Base-by-base conservation (phyloP, 306 rosid genomes). In the Geum urbanum region DNA sequence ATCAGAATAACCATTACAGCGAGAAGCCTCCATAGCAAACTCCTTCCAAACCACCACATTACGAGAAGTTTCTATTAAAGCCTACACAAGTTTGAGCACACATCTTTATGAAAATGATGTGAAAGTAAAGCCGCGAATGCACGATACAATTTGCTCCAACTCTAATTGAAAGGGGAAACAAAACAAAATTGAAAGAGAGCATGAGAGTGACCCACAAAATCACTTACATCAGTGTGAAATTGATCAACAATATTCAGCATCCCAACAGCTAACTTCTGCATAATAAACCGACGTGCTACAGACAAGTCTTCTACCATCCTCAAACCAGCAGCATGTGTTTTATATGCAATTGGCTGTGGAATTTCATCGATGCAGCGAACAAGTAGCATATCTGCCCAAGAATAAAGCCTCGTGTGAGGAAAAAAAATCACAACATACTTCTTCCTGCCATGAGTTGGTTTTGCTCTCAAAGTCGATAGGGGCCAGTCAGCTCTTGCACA, bases 401-500 rank as follows among this genome's bases (percentile, higher is more conserved):
- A 91, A 87, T 91, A 89, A 76, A 81, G 87, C 75, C 88, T 91
- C 66, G 95, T 87, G 83, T 87, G 95, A 0, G 99, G 99, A 76
- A 95, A 94, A 84, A 86, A 95, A 20, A 95, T 79, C 67, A 95
- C 97, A 79, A 84, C 84, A 82, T 91, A 95, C 71, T 95, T 84
- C 86, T 95, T 95, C 82, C 97, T 82, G 72, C 77, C 95, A 76
- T 95, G 99, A 19, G 96, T 91, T 8, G 99, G 99, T 71, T 95
- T 95, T 75, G 99, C 99, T 87, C 72, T 95, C 84, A 95, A 78
- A 79, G 96, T 88, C 43, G 97, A 84, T 75, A 95, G 82, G 0
- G 99, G 99, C 95, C 97, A 91, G 80, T 95, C 99, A 63, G 95
- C 97, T 82, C 92, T 86, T 24, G 91, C 85, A 71, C 99, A 95